Conservation (phyloP, 2,329 filamentous ascomycete genomes). For the Salinomyces thailandicus region DNA sequence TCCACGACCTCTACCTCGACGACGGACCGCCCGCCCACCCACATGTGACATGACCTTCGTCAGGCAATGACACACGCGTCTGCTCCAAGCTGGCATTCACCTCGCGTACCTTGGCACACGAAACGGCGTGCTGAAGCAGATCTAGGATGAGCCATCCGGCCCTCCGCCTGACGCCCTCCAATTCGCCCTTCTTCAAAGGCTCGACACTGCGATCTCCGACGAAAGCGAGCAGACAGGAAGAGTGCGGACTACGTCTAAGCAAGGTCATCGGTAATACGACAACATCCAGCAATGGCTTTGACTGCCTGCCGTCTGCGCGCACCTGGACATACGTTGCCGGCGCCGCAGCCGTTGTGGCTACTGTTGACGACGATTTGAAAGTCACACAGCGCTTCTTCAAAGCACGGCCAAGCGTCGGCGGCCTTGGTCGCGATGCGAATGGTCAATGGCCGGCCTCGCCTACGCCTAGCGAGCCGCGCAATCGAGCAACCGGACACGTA, state of each 20-base stretch:
- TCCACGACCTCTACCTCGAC: no score
- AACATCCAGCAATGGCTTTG: slow-evolving; percentile 73
- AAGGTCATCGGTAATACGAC: slow-evolving; percentile 89
- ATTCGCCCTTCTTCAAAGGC: slow-evolving; percentile 54
- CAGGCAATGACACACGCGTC: slow-evolving; percentile 10
- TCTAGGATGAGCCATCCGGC: slow-evolving; percentile 32
- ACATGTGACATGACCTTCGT: slow-evolving; percentile 3
- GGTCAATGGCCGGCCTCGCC: slow-evolving; percentile 15
- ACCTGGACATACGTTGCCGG: slow-evolving; percentile 86
- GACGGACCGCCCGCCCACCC: not conserved
- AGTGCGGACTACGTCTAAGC: slow-evolving; percentile 55
- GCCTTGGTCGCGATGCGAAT: slow-evolving; percentile 13
- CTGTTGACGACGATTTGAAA: slow-evolving; percentile 55
- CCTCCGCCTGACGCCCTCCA: slow-evolving; percentile 54
- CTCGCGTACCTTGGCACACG: slow-evolving; percentile 13
- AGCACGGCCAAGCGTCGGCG: slow-evolving; percentile 38
- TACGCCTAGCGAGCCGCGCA: slow-evolving; percentile 18
- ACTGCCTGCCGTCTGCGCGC: slow-evolving; percentile 58
- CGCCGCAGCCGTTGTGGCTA: slow-evolving; percentile 82
- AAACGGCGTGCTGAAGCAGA: slow-evolving; percentile 5
- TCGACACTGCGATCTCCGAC: slow-evolving; percentile 54
- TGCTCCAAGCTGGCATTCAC: slow-evolving; percentile 9
- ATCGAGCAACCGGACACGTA: slow-evolving; percentile 13
- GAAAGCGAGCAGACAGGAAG: slow-evolving; percentile 35
- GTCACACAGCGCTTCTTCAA: slow-evolving; percentile 79